Conservation (phyloP, 1,139 yeast genomes). For the Yarrowia galli region DNA sequence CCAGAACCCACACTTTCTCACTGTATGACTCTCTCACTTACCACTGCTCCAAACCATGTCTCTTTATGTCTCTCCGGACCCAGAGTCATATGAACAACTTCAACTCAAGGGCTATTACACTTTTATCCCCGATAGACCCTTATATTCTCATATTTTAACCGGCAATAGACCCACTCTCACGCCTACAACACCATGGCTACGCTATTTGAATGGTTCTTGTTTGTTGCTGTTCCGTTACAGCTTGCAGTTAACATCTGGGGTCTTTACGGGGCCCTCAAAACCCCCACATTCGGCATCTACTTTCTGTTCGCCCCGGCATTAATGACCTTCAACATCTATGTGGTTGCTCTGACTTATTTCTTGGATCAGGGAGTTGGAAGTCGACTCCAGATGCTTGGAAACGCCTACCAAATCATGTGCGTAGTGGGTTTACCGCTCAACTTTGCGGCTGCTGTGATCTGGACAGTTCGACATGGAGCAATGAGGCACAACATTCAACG, state of each 20-base stretch:
- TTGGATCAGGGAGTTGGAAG: neutral
- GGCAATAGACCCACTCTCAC: constrained; percentile 12
- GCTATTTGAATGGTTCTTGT: constrained; percentile 26
- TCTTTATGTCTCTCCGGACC: neutral
- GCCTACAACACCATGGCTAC: constrained; percentile 36
- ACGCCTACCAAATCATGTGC: constrained; percentile 11
- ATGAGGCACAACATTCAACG: constrained; percentile 25
- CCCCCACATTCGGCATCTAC: constrained; percentile 27
- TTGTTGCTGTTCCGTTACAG: constrained; percentile 20
- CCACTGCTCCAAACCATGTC: neutral
- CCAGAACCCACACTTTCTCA: too few relatives aligned
- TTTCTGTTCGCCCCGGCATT: constrained; percentile 20
- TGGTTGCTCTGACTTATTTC: constrained; percentile 22
- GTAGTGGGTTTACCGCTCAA: constrained; percentile 1
- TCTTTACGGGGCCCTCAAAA: constrained; percentile 14
- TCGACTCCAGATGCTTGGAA: neutral
- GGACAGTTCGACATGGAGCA: constrained; percentile 12
- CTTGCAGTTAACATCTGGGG: constrained; percentile 25
- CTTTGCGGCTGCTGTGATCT: constrained; percentile 6
- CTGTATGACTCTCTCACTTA: too few relatives aligned
- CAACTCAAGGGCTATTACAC: constrained; percentile 5
- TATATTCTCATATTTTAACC: neutral
- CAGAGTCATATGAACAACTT: constrained; percentile 12
- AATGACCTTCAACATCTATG: constrained; percentile 24
- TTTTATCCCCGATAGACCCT: constrained; percentile 13